These are phyloP conservation scores for Cytospora paraplurivora DNA, from an alignment of 2,329 filamentous ascomycete genomes.

Conservation along the genomic window DNA sequence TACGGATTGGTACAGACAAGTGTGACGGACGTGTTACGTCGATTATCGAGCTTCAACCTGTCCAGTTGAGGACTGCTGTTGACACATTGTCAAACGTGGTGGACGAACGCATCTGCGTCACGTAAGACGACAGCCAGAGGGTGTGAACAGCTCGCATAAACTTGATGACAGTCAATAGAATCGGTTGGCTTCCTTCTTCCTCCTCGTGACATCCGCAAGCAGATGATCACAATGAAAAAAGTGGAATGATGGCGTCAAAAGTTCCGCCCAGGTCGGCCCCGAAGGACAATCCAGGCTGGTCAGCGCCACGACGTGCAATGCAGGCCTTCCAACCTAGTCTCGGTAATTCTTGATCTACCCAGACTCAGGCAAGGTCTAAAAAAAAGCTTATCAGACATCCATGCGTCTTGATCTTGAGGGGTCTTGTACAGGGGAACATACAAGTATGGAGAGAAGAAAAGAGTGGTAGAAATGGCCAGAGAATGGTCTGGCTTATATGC, in stretches of 20 bases:
- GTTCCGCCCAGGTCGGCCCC: conserved; percentile 10
- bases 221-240: conserved; percentile 21
- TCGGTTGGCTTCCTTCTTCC: conserved; percentile 17
- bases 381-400: neutral
- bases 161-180: too few relatives aligned
- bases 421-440: neutral
- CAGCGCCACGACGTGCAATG: conserved; percentile 21
- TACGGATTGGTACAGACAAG: neutral
- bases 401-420: neutral
- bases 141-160: neutral
- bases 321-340: conserved; percentile 20
- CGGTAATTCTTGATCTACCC: conserved; percentile 13
- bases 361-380: neutral
- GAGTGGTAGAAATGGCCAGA: neutral
- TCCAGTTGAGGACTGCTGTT: neutral
- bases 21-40: too few relatives aligned
- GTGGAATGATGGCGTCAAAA: conserved; percentile 11
- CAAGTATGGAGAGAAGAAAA: conserved; percentile 4
- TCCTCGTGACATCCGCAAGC: conserved; percentile 21
- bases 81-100: neutral
- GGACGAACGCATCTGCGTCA: neutral
- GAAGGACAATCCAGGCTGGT: conserved; percentile 18
- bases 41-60: neutral
- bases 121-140: neutral
- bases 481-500: conserved; percentile 3